Percentiles rank a stretch among this genome's conserved stretches.
Conservation (phyloP, 306 rosid species). For the Canavalia gladiata region DNA sequence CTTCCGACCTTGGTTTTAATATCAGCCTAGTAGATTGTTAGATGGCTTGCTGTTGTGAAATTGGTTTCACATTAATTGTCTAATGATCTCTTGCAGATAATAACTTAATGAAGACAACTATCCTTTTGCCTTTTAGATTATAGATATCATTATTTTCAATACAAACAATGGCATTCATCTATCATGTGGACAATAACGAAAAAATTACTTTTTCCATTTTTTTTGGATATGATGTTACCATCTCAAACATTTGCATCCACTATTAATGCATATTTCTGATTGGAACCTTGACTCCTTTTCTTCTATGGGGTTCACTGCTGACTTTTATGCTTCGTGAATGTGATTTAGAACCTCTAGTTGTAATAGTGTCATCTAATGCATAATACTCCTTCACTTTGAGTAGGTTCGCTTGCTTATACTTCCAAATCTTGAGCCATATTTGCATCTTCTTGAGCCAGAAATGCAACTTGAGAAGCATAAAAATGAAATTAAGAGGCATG, state of each 20-base stretch:
- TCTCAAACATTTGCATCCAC: slow-evolving; percentile 31
- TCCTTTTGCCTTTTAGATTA: slow-evolving; percentile 26
- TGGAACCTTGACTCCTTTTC: not conserved
- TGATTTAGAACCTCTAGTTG: slow-evolving; percentile 31
- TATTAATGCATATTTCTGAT: slow-evolving; percentile 32
- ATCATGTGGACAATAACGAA: not conserved
- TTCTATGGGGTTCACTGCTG: not conserved
- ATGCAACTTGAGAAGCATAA: slow-evolving; percentile 82
- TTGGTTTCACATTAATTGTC: slow-evolving; percentile 6
- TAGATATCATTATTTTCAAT: slow-evolving; percentile 21
- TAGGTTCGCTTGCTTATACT: slow-evolving; percentile 84
- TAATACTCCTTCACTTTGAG: slow-evolving; percentile 44
- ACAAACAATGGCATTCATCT: not conserved
- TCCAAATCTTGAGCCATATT: slow-evolving; percentile 88
- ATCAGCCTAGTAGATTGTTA: slow-evolving; percentile 27
- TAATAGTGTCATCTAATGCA: slow-evolving; percentile 38
- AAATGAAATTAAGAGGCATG: slow-evolving; percentile 79
- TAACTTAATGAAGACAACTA: slow-evolving; percentile 36
- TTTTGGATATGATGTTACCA: slow-evolving; percentile 20
- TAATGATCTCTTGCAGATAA: slow-evolving; percentile 16
- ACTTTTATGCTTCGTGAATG: slow-evolving; percentile 37
- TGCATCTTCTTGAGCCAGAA: slow-evolving; percentile 85
- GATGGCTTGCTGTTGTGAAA: slow-evolving; percentile 34
- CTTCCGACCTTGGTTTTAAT: slow-evolving; percentile 42
- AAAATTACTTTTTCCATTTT: not conserved